These are phyloP conservation scores for Pneumocystis wakefieldiae DNA, from an alignment of 1,139 yeast species.

Conservation along the genomic window DNA sequence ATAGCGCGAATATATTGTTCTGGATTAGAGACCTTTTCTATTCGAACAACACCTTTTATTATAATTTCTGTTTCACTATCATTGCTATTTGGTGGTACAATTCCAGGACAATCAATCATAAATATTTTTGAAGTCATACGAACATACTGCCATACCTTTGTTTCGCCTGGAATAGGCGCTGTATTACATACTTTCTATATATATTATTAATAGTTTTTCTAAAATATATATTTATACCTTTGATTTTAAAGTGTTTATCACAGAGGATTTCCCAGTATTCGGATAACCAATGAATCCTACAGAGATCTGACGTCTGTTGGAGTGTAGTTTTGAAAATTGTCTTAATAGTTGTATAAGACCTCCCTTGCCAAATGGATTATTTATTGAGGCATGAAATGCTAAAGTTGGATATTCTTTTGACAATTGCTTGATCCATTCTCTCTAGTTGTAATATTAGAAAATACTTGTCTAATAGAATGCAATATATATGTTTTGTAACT, in stretches of 20 bases:
- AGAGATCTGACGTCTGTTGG: constrained; percentile 88
- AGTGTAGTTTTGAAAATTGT: constrained; percentile 79
- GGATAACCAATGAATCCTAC: constrained; percentile 97
- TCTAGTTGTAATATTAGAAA: constrained; percentile 34
- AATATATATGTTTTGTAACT: constrained; percentile 28
- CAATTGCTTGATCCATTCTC: constrained; percentile 95
- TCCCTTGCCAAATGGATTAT: constrained; percentile 95
- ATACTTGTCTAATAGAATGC: constrained; percentile 9
- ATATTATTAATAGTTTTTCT: background rate
- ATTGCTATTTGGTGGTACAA: constrained; percentile 85
- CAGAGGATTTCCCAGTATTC: constrained; percentile 91
- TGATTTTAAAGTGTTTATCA: constrained; percentile 80
- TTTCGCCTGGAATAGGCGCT: constrained; percentile 98
- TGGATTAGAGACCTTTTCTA: constrained; percentile 87
- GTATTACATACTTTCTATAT: constrained; percentile 63
- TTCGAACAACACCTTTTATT: constrained; percentile 94
- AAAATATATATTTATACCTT: constrained; percentile 27
- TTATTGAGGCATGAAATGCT: constrained; percentile 96
- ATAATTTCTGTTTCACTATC: constrained; percentile 88
- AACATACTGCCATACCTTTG: constrained; percentile 97
- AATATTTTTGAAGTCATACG: constrained; percentile 91
- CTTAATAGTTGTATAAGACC: constrained; percentile 82
- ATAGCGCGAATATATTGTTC: constrained; percentile 90
- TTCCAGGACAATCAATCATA: constrained; percentile 95
- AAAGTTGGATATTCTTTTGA: constrained; percentile 86